Base-by-base conservation (phyloP, 768 basidiomycete species). In the Rhodocollybia butyracea region DNA sequence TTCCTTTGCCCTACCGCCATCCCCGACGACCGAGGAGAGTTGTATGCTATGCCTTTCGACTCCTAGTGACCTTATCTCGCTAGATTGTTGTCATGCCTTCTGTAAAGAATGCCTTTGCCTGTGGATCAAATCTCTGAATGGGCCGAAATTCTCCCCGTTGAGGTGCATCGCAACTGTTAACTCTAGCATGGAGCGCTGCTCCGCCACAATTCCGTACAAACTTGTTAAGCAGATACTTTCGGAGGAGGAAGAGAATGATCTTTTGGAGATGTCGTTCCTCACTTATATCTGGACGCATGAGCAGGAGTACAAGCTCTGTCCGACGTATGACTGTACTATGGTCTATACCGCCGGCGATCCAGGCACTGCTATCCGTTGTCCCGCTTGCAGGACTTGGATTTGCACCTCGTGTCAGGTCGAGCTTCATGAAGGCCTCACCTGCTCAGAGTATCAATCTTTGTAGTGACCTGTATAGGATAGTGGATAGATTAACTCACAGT, bases 81-180 rank as follows among this genome's bases (percentile, higher is more conserved):
- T 81, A 57, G 64, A 66, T 26, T 86, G 84, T 63, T 71, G 71
- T 17, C 83, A 86, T 63, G 59, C 60, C 22, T 84, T 84, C 62
- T 85, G 84, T 67, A 68, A 58, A 27, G 31, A 64, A 8, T 86
- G 84, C 64, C 68, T 85, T 48, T 68, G 73, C 57, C 69, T 75
- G 54, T 72, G 76, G 52, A 65, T 84, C 40, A 63, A 61, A 38
- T 66, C 70, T 4, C 61, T 66, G 2, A 59, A 68, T 15, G 64
- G 69, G 22, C 61, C 66, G 6, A 66, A 66, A 13, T 64, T 66
- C 22, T 61, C 62, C 36, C 64, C 66, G 5, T 61, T 76, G 21
- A 65, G 55, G 45, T 83, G 81, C 60, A 64, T 83, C 34, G 75
- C 70, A 1, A 57, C 65, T 32, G 59, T 47, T 41, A 55, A 50